phyloP scores from a whole-genome alignment of 768 basidiomycete species.

The Pisolithus microcarpus region DNA sequence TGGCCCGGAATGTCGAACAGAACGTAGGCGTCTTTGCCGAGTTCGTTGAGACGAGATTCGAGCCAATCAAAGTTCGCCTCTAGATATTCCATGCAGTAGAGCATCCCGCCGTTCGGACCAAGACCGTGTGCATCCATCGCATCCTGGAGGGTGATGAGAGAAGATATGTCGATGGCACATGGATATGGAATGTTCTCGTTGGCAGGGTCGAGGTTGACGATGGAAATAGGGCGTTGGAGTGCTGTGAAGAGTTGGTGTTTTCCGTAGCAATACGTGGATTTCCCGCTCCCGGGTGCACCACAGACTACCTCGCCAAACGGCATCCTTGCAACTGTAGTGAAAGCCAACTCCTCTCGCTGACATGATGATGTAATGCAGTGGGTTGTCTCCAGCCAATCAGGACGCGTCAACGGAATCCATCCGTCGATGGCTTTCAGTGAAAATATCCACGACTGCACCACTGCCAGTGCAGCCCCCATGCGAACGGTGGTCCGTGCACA shows the following conservation, averaged over 20 bases:
- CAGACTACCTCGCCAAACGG: constrained; percentile 86
- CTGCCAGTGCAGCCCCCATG: too few relatives aligned
- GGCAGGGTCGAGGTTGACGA: constrained; percentile 96
- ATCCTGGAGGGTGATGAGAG: constrained; percentile 79
- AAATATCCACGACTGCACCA: too few relatives aligned
- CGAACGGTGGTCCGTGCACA: too few relatives aligned
- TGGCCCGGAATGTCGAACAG: constrained; percentile 96
- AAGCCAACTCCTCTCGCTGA: too few relatives aligned
- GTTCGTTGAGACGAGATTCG: constrained; percentile 54
- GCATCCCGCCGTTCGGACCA: constrained; percentile 93
- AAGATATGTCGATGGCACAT: constrained; percentile 78
- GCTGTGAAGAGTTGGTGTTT: constrained; percentile 87
- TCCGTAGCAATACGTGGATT: constrained; percentile 84
- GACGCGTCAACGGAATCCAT: too few relatives aligned
- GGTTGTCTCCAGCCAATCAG: too few relatives aligned
- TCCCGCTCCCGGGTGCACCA: constrained; percentile 80
- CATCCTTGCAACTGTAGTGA: constrained; percentile 42
- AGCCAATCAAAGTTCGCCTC: constrained; percentile 94
- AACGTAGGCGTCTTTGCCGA: constrained; percentile 74
- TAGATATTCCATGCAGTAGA: constrained; percentile 95
- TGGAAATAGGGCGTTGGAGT: constrained; percentile 74
- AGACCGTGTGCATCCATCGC: constrained; percentile 79
- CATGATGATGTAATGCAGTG: too few relatives aligned
- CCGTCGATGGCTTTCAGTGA: too few relatives aligned
- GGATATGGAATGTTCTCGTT: constrained; percentile 88